Conservation (phyloP, 768 basidiomycete species). For the Stropharia rugosoannulata region DNA sequence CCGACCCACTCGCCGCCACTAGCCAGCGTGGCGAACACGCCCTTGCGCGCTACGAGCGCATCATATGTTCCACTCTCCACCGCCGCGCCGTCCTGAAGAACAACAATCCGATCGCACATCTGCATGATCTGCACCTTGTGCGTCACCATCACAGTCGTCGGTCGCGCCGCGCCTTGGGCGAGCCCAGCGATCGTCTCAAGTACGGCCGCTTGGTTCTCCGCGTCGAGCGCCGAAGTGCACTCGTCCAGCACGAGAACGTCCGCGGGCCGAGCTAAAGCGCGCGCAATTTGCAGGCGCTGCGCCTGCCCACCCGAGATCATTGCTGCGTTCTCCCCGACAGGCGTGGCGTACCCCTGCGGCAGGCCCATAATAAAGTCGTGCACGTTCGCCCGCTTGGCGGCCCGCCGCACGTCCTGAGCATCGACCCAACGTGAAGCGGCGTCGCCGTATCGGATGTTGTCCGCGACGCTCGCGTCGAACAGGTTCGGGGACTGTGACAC, state of each 20-base stretch:
- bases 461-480: constrained; percentile 83
- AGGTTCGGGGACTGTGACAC: constrained; percentile 88
- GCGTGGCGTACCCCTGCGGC: constrained; percentile 84
- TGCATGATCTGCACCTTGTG: constrained; percentile 91
- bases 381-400: constrained; percentile 76
- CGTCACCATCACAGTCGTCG: constrained; percentile 90
- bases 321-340: constrained; percentile 88
- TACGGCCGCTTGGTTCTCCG: constrained; percentile 79
- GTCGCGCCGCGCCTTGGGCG: constrained; percentile 45
- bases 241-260: constrained; percentile 88
- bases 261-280: constrained; percentile 77
- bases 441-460: constrained; percentile 85
- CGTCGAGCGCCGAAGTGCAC: constrained; percentile 91
- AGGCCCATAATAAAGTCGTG: constrained; percentile 84
- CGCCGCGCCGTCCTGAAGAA: constrained; percentile 74
- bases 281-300: constrained; percentile 88
- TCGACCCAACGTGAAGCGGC: constrained; percentile 30
- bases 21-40: constrained; percentile 69
- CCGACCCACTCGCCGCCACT: constrained; percentile 65
- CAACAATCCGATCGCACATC: constrained; percentile 87
- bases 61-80: constrained; percentile 81
- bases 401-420: constrained; percentile 58
- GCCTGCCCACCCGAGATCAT: constrained; percentile 94
- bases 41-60: constrained; percentile 54
- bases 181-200: constrained; percentile 60